Conservation (phyloP, 2,329 filamentous ascomycete species). For the Clarireedia paspali region DNA sequence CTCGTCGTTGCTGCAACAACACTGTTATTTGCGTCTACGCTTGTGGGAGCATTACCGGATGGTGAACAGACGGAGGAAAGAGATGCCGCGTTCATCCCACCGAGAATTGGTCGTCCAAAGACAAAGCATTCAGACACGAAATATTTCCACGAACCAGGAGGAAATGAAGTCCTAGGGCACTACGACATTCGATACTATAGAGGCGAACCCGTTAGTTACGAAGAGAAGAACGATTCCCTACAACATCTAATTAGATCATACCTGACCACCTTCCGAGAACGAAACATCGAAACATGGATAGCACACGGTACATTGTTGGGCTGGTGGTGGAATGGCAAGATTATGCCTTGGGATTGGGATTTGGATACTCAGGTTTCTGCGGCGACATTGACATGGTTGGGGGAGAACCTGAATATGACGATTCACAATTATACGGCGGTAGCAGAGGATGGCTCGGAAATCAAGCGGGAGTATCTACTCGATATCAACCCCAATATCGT, state of each 20-base stretch:
- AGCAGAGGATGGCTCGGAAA: constrained; percentile 32
- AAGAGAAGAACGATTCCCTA: constrained; percentile 57
- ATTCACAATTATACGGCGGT: constrained; percentile 34
- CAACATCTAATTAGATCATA: constrained; percentile 68
- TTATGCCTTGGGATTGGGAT: constrained; percentile 81
- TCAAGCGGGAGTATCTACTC: constrained; percentile 55
- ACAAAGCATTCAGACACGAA: constrained; percentile 10
- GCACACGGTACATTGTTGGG: constrained; percentile 77
- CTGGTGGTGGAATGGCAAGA: constrained; percentile 80
- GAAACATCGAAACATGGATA: constrained; percentile 74
- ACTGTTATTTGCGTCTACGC: neutral
- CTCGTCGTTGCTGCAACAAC: neutral
- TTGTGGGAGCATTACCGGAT: neutral
- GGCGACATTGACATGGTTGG: constrained; percentile 58
- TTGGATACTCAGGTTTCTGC: constrained; percentile 72
- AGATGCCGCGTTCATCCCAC: neutral
- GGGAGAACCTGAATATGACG: constrained; percentile 60
- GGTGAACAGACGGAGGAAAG: neutral
- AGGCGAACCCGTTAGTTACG: constrained; percentile 51
- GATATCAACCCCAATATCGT: constrained; percentile 68
- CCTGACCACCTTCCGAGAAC: constrained; percentile 54
- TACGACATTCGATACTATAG: constrained; percentile 69
- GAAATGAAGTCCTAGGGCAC: constrained; percentile 54
- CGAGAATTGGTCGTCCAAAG: neutral
- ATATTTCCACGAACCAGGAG: constrained; percentile 47